Conservation (phyloP, 805 yeast species). For the Ogataea glucozyma region DNA sequence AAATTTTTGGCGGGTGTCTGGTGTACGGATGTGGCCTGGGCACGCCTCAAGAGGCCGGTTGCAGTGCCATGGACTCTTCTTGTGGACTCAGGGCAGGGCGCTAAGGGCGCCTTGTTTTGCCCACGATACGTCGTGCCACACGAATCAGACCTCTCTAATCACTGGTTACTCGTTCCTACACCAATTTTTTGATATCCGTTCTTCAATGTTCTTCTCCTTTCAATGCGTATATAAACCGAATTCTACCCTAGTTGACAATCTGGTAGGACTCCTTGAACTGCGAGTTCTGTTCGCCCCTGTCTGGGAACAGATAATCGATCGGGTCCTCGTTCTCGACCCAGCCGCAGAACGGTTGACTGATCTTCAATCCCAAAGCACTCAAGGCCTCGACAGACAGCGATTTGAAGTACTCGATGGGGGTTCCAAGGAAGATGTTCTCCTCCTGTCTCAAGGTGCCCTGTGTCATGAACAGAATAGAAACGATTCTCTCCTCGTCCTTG, state of each 20-base stretch:
- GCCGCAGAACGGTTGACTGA: slow-evolving; percentile 13
- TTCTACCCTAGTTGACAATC: background rate
- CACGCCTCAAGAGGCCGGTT: too few relatives aligned
- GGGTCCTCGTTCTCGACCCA: slow-evolving; percentile 6
- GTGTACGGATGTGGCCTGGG: too few relatives aligned
- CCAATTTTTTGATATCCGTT: too few relatives aligned
- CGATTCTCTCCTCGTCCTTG: slow-evolving; percentile 23
- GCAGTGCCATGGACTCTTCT: too few relatives aligned
- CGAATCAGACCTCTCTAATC: too few relatives aligned
- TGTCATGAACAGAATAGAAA: slow-evolving; percentile 22
- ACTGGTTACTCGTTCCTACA: too few relatives aligned
- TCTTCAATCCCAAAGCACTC: slow-evolving; percentile 14
- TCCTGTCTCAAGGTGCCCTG: slow-evolving; percentile 27
- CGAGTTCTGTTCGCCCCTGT: background rate
- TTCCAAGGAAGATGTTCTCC: slow-evolving; percentile 27
- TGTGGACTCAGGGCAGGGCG: too few relatives aligned
- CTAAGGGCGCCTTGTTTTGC: too few relatives aligned
- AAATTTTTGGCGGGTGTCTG: too few relatives aligned
- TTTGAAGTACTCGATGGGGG: slow-evolving; percentile 16
- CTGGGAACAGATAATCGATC: slow-evolving; percentile 3
- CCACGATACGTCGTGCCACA: too few relatives aligned
- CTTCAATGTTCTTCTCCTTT: too few relatives aligned
- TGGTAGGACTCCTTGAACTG: slow-evolving; percentile 6
- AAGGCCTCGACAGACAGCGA: slow-evolving; percentile 11
- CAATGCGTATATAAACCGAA: too few relatives aligned